phyloP scores from a whole-genome alignment of 306 rosid genomes.

The Myrica gale region DNA sequence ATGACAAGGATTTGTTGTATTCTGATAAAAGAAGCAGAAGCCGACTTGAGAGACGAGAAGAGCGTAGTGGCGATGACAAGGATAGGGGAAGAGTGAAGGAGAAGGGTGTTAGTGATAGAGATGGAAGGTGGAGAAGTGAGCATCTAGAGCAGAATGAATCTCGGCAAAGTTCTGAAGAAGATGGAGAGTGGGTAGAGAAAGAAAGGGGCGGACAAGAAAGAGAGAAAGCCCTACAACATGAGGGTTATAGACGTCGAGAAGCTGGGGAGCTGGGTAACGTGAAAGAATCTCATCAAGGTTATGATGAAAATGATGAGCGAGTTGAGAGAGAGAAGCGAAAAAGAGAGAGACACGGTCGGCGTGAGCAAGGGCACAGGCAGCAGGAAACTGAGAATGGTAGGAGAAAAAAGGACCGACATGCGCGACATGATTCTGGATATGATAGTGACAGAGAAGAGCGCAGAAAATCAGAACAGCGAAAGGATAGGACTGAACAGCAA shows the following conservation, averaged over 20 bases:
- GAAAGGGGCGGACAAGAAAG: constrained; percentile 28
- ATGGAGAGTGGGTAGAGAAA: constrained; percentile 31
- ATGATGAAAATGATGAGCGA: constrained; percentile 34
- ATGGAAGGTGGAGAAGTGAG: constrained; percentile 25
- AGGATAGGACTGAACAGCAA: constrained; percentile 28
- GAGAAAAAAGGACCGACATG: constrained; percentile 29
- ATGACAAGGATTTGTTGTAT: constrained; percentile 7
- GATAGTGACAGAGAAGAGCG: constrained; percentile 35
- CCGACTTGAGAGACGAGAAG: constrained; percentile 20
- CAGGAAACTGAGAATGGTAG: constrained; percentile 28
- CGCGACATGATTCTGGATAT: constrained; percentile 34
- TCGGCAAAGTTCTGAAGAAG: constrained; percentile 35
- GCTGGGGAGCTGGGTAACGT: constrained; percentile 19
- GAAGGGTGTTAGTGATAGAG: constrained; percentile 28
- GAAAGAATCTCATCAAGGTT: constrained; percentile 29
- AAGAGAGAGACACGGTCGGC: constrained; percentile 25
- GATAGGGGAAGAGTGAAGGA: constrained; percentile 20
- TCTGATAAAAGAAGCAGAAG: constrained; percentile 23
- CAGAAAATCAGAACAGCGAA: constrained; percentile 29
- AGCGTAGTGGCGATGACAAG: constrained; percentile 18
- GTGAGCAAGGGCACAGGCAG: constrained; percentile 31
- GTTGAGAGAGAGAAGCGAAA: constrained; percentile 22
- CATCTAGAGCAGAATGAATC: constrained; percentile 24
- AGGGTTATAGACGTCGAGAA: constrained; percentile 18
- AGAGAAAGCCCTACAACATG: constrained; percentile 18